Conservation (phyloP, 306 rosid genomes). For the Vigna angularis region DNA sequence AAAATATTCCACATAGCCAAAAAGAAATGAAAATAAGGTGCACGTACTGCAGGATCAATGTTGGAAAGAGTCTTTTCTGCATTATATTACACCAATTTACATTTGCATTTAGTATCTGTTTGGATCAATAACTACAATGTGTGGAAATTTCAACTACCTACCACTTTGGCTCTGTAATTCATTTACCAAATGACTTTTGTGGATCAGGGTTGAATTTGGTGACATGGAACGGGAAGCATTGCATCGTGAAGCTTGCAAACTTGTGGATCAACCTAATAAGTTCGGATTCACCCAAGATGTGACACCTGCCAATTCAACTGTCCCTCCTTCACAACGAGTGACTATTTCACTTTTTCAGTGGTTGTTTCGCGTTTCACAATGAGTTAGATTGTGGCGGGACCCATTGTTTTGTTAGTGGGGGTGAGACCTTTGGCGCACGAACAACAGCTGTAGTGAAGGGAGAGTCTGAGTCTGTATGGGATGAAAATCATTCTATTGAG, state of each 20-base stretch:
- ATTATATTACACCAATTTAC: constrained; percentile 4
- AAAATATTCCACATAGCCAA: neutral
- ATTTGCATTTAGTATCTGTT: constrained; percentile 21
- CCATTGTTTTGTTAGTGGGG: constrained; percentile 38
- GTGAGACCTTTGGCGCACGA: constrained; percentile 35
- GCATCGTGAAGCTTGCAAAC: constrained; percentile 73
- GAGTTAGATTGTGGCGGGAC: constrained; percentile 34
- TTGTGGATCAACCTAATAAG: constrained; percentile 83
- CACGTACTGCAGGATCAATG: constrained; percentile 26
- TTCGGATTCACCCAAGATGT: constrained; percentile 62
- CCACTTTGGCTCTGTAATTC: constrained; percentile 20
- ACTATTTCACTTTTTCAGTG: constrained; percentile 23
- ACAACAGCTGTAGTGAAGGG: constrained; percentile 30
- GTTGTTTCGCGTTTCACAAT: constrained; percentile 13
- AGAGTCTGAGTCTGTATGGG: neutral
- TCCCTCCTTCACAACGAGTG: constrained; percentile 43
- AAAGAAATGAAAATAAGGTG: constrained; percentile 17
- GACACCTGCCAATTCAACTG: constrained; percentile 38
- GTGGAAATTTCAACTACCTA: constrained; percentile 21
- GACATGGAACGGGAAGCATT: constrained; percentile 76
- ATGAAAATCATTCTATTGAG: constrained; percentile 35
- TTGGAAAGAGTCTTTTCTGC: constrained; percentile 23
- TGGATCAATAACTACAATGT: constrained; percentile 20
- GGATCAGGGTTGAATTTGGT: constrained; percentile 73
- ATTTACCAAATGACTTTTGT: constrained; percentile 30